Evolutionary conservation across 306 rosid genomes (phyloP).

Genomic region (Vachellia pachyceras): DNA sequence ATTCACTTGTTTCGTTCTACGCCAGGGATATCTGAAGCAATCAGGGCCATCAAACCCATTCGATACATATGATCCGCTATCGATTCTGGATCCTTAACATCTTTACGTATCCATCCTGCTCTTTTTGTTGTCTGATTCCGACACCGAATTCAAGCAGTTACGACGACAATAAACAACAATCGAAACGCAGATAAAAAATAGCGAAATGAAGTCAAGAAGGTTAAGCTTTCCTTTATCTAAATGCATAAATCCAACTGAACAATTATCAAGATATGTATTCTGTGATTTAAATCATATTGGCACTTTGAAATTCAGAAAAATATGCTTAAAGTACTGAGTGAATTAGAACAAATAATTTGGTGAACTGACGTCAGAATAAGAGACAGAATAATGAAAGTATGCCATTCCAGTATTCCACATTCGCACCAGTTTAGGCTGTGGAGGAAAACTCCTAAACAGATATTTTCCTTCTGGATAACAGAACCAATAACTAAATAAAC

Average conservation of each 20-base stretch:
- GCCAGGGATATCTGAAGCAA: constrained; percentile 81
- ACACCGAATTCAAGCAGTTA: constrained; percentile 8
- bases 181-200: background rate
- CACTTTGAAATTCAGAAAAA: background rate
- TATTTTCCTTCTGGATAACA: background rate
- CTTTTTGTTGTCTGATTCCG: constrained; percentile 74
- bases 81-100: constrained; percentile 73
- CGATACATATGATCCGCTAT: constrained; percentile 95
- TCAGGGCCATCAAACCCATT: constrained; percentile 88
- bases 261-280: background rate
- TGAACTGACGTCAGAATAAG: background rate
- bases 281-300: background rate
- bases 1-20: constrained; percentile 76
- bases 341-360: background rate
- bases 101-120: constrained; percentile 78
- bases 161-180: background rate
- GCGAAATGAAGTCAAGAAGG: background rate
- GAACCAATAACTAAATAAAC: background rate
- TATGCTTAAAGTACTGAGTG: background rate
- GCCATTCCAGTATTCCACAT: background rate
- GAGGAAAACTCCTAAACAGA: background rate
- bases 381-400: background rate
- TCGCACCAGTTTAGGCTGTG: background rate
- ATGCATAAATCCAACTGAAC: background rate
- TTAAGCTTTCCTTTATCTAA: background rate